phyloP scores from a whole-genome alignment of 805 yeast species.

The Yamadazyma olivae region DNA sequence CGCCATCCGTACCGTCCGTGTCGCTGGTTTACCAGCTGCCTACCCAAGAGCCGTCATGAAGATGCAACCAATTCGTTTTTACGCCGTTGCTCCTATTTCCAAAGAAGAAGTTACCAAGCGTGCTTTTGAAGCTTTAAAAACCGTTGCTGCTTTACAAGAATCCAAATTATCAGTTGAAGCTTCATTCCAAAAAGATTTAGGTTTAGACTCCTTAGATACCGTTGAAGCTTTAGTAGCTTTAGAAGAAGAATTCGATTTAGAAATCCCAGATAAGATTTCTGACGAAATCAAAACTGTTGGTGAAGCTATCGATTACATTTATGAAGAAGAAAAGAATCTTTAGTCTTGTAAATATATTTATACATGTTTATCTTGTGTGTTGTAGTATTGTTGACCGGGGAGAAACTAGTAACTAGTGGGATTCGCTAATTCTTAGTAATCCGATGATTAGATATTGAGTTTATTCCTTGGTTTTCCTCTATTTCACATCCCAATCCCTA shows the following conservation, averaged over 20 bases:
- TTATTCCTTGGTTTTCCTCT: too few relatives aligned
- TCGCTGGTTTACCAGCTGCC: slow-evolving; percentile 5
- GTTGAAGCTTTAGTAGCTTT: slow-evolving; percentile 95
- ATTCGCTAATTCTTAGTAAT: too few relatives aligned
- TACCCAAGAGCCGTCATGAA: slow-evolving; percentile 12
- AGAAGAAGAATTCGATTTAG: slow-evolving; percentile 84
- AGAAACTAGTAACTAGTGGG: too few relatives aligned
- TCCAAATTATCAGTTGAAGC: slow-evolving; percentile 43
- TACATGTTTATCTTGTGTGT: too few relatives aligned
- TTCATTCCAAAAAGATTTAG: slow-evolving; percentile 67
- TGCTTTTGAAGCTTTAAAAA: slow-evolving; percentile 73
- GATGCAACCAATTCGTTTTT: slow-evolving; percentile 41
- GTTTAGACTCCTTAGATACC: slow-evolving; percentile 91
- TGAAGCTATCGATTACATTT: slow-evolving; percentile 87
- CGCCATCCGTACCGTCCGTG: slow-evolving; percentile 41
- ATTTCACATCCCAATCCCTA: too few relatives aligned
- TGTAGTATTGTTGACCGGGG: too few relatives aligned
- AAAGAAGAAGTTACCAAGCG: slow-evolving; percentile 80
- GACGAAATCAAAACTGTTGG: slow-evolving; percentile 92
- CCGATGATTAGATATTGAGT: too few relatives aligned
- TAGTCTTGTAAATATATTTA: slow-evolving; percentile 10
- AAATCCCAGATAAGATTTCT: slow-evolving; percentile 86
- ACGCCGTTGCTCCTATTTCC: slow-evolving; percentile 63
- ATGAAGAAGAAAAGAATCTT: slow-evolving; percentile 53
- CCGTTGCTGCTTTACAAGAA: slow-evolving; percentile 47